These are phyloP conservation scores for Myriosclerotinia curreyana DNA, from an alignment of 2,329 filamentous ascomycete species.

Conservation along the genomic window DNA sequence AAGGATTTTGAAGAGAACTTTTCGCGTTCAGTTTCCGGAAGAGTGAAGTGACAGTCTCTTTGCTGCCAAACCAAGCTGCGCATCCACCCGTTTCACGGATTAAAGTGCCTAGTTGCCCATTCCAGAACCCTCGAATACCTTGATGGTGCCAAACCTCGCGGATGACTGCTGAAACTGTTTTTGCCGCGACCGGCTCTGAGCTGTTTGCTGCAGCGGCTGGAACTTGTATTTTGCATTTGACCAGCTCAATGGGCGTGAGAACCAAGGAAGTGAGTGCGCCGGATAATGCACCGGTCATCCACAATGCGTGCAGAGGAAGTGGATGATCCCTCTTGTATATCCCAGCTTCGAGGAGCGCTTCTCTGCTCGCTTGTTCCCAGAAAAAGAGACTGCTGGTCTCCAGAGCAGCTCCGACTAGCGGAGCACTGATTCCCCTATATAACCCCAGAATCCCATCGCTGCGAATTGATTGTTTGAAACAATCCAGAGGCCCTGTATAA, in stretches of 20 bases:
- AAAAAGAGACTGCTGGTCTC: constrained; percentile 93
- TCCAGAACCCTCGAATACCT: constrained; percentile 86
- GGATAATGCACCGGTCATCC: constrained; percentile 78
- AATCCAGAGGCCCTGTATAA: constrained; percentile 86
- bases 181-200: constrained; percentile 46
- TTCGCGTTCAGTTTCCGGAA: constrained; percentile 46
- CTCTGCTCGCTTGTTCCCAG: constrained; percentile 75
- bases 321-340: constrained; percentile 52
- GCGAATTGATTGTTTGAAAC: constrained; percentile 81
- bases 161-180: constrained; percentile 69
- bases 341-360: constrained; percentile 56
- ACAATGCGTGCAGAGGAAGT: constrained; percentile 71
- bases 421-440: constrained; percentile 90
- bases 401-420: constrained; percentile 83
- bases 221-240: constrained; percentile 98
- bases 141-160: constrained; percentile 77
- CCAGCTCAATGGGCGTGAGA: constrained; percentile 90
- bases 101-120: constrained; percentile 87
- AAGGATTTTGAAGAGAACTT: constrained; percentile 28
- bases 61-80: constrained; percentile 91
- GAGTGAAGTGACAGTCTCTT: constrained; percentile 67
- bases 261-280: constrained; percentile 87
- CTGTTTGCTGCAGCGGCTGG: constrained; percentile 45
- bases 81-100: constrained; percentile 92
- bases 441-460: constrained; percentile 71